Evolutionary conservation across 176 grass and related monocot species (phyloP).

Genomic region (Raddia distichophylla): DNA sequence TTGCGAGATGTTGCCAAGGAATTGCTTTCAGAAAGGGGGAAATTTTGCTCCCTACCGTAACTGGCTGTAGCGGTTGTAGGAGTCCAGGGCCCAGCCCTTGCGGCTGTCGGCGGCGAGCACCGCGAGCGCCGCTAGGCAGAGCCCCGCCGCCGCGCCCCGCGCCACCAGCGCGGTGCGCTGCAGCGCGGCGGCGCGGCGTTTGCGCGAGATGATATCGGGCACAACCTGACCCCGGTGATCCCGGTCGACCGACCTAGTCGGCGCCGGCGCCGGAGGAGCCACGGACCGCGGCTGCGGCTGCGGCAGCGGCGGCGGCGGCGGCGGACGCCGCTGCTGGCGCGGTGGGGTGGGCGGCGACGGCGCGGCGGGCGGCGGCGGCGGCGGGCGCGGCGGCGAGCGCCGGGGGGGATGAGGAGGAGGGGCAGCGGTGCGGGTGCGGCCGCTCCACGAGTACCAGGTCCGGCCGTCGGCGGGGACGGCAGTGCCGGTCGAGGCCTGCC

Average conservation of each 20-base stretch:
- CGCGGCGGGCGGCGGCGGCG: not conserved
- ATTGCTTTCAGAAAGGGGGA: not conserved
- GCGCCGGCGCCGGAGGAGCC: not conserved
- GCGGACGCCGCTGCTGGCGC: not conserved
- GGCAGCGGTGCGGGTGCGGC: constrained; percentile 31
- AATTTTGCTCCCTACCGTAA: constrained; percentile 53
- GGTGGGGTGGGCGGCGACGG: not conserved
- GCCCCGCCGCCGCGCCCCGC: constrained; percentile 52
- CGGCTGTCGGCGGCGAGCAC: constrained; percentile 70
- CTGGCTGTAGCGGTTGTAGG: constrained; percentile 75
- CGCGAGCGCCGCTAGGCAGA: constrained; percentile 79
- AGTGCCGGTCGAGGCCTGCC: not conserved
- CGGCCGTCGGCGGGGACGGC: not conserved
- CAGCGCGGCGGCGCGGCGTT: constrained; percentile 41
- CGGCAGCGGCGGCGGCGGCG: not conserved
- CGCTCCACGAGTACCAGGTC: constrained; percentile 52
- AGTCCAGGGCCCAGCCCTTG: constrained; percentile 89
- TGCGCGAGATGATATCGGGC: constrained; percentile 49
- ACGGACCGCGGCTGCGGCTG: not conserved
- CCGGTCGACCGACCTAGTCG: not conserved
- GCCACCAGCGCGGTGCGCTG: constrained; percentile 49
- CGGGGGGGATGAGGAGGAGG: not conserved
- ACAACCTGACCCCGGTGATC: constrained; percentile 21
- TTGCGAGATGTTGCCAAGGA: constrained; percentile 1
- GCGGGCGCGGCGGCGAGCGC: not conserved